These are phyloP conservation scores for Lactarius vividus DNA, from an alignment of 768 basidiomycete species.

Conservation along the genomic window DNA sequence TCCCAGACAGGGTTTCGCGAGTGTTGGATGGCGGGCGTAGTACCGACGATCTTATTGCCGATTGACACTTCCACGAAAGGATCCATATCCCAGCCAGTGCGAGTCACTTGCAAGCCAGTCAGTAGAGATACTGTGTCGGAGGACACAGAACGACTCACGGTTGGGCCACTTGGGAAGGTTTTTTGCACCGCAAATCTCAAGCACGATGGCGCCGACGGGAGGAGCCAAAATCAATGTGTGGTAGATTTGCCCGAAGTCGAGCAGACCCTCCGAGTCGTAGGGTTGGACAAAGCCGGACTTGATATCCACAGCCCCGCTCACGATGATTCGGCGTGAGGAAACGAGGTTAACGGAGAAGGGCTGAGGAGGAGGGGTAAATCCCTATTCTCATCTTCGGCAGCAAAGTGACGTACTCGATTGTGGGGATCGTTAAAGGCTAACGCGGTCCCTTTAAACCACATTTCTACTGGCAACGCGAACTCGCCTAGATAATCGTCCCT, in stretches of 20 bases:
- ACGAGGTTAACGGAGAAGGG: background rate
- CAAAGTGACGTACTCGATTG: background rate
- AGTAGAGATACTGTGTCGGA: background rate
- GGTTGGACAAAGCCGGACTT: background rate
- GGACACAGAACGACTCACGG: constrained; percentile 49
- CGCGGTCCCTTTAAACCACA: background rate
- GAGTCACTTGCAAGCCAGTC: constrained; percentile 56
- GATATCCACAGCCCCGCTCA: background rate
- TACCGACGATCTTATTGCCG: constrained; percentile 90
- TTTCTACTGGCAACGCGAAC: background rate
- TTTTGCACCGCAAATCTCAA: constrained; percentile 81
- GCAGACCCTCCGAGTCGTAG: background rate
- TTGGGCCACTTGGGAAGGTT: constrained; percentile 86
- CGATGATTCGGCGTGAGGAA: background rate
- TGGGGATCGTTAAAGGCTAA: background rate
- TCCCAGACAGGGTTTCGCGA: constrained; percentile 88
- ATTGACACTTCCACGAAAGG: constrained; percentile 96
- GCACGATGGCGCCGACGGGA: constrained; percentile 82
- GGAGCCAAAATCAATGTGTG: background rate
- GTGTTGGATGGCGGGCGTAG: constrained; percentile 80
- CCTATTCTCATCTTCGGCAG: background rate
- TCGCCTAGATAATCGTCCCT: background rate
- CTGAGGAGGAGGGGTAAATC: background rate
- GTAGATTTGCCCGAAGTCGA: background rate
- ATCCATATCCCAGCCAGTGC: constrained; percentile 94